Base-by-base conservation (phyloP, 805 yeast species). In the Ogataea nakhonphanomensis region DNA sequence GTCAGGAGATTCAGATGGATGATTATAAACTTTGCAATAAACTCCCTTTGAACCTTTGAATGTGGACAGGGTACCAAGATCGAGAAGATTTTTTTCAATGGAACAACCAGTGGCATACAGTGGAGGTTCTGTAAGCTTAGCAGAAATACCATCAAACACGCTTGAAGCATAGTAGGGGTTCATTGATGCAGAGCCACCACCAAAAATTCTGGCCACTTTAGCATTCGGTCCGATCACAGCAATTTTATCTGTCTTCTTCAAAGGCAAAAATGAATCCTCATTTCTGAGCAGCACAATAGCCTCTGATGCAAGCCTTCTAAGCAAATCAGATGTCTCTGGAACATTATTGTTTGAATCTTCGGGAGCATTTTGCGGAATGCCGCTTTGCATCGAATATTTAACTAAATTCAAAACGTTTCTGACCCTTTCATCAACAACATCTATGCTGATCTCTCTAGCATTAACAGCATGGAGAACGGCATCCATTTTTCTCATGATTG, bases 181-280 rank as follows among this genome's bases (percentile, higher is more conserved):
- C 37, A 53, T 29, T 8, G 77, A 62, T 29, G 83, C 81, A 15
- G 82, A 77, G 7, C 84, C 84, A 45, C 84, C 84, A 44, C 84
- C 84, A 20, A 77, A 71, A 47, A 65, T 71, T 29, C 71, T 68
- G 7, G 77, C 64, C 32, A 54, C 58, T 47, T 67, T 74, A 22
- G 78, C 82, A 46, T 74, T 76, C 23, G 83, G 82, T 23, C 85
- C 86, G 52, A 80, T 74, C 12, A 79, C 72, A 1, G 78, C 78
- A 33, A 72, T 63, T 3, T 51, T 61, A 22, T 68, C 70, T 6
- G 51, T 43, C 48, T 66, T 70, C 26, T 62, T 52, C 37, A 80
- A 63, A 2, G 85, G 85, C 7, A 57, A 79, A 5, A 57, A 59
- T 3, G 53, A 46, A 31, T 58, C 39, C 15, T 76, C 77, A 54